These are phyloP conservation scores for Colletotrichum sansevieriae DNA, from an alignment of 2,329 filamentous ascomycete genomes.

Conservation along the genomic window DNA sequence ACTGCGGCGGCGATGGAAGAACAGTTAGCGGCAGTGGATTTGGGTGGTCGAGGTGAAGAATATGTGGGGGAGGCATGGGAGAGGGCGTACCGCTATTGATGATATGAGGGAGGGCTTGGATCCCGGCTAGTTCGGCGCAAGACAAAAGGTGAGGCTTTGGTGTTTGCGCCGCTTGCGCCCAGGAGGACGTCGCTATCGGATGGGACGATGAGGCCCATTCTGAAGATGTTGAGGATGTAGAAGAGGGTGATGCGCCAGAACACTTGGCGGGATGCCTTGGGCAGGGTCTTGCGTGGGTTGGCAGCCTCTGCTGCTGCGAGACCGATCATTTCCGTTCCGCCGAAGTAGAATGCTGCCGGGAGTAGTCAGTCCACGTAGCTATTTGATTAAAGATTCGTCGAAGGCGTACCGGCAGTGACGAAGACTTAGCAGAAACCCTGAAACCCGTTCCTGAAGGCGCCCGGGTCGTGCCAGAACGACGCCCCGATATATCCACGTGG, in stretches of 20 bases:
- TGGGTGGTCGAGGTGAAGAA: not conserved
- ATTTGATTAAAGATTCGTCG: not conserved
- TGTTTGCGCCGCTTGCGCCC: conserved; percentile 62
- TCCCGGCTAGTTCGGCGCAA: conserved; percentile 74
- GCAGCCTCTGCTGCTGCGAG: conserved; percentile 84
- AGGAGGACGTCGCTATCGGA: conserved; percentile 73
- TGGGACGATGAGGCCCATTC: conserved; percentile 82
- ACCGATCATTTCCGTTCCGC: conserved; percentile 81
- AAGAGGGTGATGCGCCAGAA: conserved; percentile 87
- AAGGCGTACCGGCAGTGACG: conserved; percentile 67
- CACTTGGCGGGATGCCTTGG: conserved; percentile 81
- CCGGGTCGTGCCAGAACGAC: conserved; percentile 40
- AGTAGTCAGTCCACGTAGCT: fast-evolving
- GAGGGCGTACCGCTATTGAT: conserved; percentile 70
- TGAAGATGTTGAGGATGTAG: conserved; percentile 79
- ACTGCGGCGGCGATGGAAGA: not conserved
- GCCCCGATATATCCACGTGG: conserved; percentile 61
- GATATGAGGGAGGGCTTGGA: conserved; percentile 74
- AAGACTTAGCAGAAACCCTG: conserved; percentile 77
- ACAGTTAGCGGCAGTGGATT: not conserved
- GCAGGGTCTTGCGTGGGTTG: conserved; percentile 81
- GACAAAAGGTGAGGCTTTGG: conserved; percentile 74
- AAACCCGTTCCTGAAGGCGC: conserved; percentile 63
- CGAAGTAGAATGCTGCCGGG: conserved; percentile 75
- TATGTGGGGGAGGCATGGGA: too few species aligned